Base-by-base conservation (phyloP, 768 basidiomycete genomes). In the Hemileccinum impolitum region DNA sequence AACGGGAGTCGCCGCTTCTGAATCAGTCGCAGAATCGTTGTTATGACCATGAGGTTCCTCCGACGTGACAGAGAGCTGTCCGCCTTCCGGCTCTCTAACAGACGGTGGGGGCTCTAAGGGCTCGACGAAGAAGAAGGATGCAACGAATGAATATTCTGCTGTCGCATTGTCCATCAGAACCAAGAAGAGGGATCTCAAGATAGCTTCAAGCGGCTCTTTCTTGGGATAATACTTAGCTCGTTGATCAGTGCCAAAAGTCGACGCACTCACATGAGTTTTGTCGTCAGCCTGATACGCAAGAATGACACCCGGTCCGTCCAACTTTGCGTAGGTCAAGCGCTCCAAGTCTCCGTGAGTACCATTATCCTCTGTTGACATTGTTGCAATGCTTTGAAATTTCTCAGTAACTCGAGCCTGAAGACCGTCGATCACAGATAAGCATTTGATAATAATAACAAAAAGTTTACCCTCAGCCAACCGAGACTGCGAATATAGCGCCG, bases 121-220 rank as follows among this genome's bases (percentile, higher is more conserved):
- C 51, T 64, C 65, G 5, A 57, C 57, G 6, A 79, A 73, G 71
- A 98, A 98, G 72, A 99, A 98, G 0, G 82, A 72, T 10, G 82
- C 80, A 43, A 96, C 69, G 60, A 98, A 98, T 1, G 84, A 75
- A 68, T 94, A 95, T 70, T 98, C 95, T 25, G 93, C 82, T 1
- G 89, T 89, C 4, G 90, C 86, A 62, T 99, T 98, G 71, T 97
- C 94, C 79, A 95, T 84, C 52, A 98, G 80, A 45, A 96, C 94
- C 44, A 98, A 73, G 41, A 93, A 71, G 21, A 92, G 71, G 0
- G 94, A 95, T 21, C 95, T 84, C 54, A 92, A 75, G 19, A 97
- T 72, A 0, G 85, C 85, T 71, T 98, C 96, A 1, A 86, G 66
- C 0, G 87, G 81, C 56, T 88, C 86, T 81, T 81, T 90, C 94